Conservation (phyloP, 305 asterid genomes). For the Petunia hybrid region DNA sequence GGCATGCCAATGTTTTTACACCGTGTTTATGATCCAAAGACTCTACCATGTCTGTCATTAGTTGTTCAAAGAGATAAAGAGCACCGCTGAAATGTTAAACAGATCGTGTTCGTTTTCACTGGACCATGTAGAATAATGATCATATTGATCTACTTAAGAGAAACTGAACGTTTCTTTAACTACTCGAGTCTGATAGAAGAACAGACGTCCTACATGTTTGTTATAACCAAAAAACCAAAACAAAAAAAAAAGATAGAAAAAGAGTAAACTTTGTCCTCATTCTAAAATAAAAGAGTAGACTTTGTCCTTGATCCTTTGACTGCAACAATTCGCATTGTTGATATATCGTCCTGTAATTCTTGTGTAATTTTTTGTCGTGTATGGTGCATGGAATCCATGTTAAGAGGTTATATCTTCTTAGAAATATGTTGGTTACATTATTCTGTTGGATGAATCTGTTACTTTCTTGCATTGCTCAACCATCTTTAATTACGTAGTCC, state of each 20-base stretch:
- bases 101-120: neutral
- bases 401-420: neutral
- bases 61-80: neutral
- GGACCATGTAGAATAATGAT: neutral
- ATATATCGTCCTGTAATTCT: neutral
- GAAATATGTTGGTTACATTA: neutral
- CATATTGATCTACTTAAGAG: neutral
- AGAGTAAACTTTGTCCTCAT: no score
- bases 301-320: neutral
- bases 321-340: neutral
- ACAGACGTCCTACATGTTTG: no score
- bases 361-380: neutral
- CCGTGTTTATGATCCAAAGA: neutral
- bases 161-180: neutral
- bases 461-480: neutral
- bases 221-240: no score
- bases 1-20: neutral
- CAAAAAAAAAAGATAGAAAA: no score
- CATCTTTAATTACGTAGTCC: neutral
- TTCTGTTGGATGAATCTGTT: neutral
- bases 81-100: neutral
- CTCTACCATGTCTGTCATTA: neutral
- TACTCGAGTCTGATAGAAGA: neutral
- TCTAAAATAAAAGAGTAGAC: neutral
- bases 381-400: slow-evolving; percentile 23